These are phyloP conservation scores for Trametes cingulata DNA, from an alignment of 768 basidiomycete genomes.

Conservation along the genomic window DNA sequence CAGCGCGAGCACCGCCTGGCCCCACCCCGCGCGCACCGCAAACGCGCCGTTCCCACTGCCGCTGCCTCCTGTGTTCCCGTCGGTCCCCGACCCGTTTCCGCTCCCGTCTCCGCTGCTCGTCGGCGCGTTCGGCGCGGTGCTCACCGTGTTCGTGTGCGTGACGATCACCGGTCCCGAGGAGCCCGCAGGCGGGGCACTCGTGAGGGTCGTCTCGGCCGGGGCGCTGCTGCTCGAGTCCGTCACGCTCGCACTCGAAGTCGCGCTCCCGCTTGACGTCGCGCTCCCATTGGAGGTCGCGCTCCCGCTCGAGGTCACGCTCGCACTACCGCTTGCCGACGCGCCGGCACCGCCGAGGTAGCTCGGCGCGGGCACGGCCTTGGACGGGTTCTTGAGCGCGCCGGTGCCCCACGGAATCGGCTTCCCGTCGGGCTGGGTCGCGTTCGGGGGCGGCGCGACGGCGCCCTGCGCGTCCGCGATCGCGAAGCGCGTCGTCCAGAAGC, in stretches of 20 bases:
- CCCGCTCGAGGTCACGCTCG: background rate
- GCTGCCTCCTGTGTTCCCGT: background rate
- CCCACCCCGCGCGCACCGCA: background rate
- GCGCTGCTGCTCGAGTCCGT: background rate
- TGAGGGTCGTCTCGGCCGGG: background rate
- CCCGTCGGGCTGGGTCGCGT: constrained; percentile 51
- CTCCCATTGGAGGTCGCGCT: background rate
- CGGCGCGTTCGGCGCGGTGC: background rate
- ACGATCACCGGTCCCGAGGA: background rate
- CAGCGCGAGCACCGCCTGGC: background rate
- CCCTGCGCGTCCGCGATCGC: constrained; percentile 59
- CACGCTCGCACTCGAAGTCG: background rate
- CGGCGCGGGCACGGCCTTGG: constrained; percentile 34
- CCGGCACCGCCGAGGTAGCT: constrained; percentile 8
- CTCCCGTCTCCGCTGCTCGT: background rate
- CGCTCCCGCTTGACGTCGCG: background rate
- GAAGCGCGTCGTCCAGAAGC: constrained; percentile 18
- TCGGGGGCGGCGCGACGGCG: constrained; percentile 46
- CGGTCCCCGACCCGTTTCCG: background rate
- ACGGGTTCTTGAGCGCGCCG: constrained; percentile 52
- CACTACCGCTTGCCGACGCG: background rate
- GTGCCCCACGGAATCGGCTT: constrained; percentile 62
- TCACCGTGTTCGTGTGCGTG: background rate
- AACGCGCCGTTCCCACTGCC: background rate
- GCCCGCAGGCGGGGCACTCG: background rate